These are phyloP conservation scores for Royoungia palumana DNA, from an alignment of 768 basidiomycete genomes.

Conservation along the genomic window DNA sequence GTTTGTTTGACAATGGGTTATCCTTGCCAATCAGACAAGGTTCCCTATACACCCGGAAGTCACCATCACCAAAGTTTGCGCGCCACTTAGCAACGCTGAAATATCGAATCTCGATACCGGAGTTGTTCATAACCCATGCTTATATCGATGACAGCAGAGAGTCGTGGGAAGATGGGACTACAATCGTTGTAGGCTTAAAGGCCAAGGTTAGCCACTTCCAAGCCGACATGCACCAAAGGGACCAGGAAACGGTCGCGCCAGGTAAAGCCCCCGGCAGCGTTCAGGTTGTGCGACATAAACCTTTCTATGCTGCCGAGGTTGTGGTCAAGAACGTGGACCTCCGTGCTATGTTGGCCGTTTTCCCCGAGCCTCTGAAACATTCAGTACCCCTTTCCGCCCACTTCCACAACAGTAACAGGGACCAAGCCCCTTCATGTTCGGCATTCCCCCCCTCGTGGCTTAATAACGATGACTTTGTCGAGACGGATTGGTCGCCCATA, in stretches of 20 bases:
- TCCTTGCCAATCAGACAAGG: constrained; percentile 88
- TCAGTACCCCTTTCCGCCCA: constrained; percentile 47
- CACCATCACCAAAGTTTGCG: constrained; percentile 81
- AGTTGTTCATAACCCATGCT: constrained; percentile 79
- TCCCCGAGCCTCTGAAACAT: constrained; percentile 68
- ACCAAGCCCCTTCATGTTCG: constrained; percentile 24
- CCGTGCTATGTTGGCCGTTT: constrained; percentile 74
- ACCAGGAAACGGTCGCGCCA: constrained; percentile 67
- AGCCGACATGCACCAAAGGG: constrained; percentile 90
- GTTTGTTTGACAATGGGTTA: constrained; percentile 72
- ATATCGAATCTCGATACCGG: constrained; percentile 76
- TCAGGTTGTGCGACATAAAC: constrained; percentile 67
- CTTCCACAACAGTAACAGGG: constrained; percentile 42
- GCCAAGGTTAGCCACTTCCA: constrained; percentile 76
- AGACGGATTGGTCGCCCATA: constrained; percentile 61
- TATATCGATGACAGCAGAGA: constrained; percentile 80
- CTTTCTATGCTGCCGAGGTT: constrained; percentile 86
- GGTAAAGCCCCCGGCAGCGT: constrained; percentile 56
- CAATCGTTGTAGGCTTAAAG: constrained; percentile 82
- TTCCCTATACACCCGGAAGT: constrained; percentile 67
- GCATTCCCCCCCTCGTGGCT: constrained; percentile 61
- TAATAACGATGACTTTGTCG: constrained; percentile 78
- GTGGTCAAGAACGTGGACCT: constrained; percentile 73
- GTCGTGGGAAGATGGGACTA: constrained; percentile 77
- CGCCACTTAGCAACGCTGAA: constrained; percentile 88